Evolutionary conservation across 2,329 filamentous ascomycete genomes (phyloP), one percentile per base, ranked within the genome.

Genomic region (Tothia fuscella): DNA sequence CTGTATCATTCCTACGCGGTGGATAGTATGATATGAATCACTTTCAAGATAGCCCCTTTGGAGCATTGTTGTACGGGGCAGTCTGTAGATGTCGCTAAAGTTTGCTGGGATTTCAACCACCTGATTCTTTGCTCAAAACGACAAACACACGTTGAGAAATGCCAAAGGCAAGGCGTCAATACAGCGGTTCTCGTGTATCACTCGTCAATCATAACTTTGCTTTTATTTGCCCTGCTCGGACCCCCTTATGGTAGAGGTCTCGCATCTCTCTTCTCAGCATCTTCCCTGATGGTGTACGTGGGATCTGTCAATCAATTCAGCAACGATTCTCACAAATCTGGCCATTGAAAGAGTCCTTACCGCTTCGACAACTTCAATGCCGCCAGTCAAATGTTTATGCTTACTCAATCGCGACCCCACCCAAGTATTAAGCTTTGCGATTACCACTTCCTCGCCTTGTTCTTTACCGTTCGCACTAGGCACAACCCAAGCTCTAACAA

Each of bases 191-290:
- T n/a, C n/a, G n/a, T n/a, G n/a, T n/a, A n/a, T n/a, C n/a, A n/a
- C n/a, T n/a, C n/a, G n/a, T 29, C 26, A 14, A 9, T 41, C 17
- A 41, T n/a, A 41, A 19, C 19, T 41, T 41, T 20, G 38, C 22
- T 24, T 32, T 48, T 19, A 40, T 51, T 2, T 45, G 42, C 29
- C 48, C 42, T 3, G 21, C 29, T 47, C 54, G 53, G 30, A 40
- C 6, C 16, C 38, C 68, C 56, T 79, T 77, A 64, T 70, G 82
- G 62, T 91, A 84, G 53, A 74, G 72, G 53, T 91, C 85, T 31
- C 82, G 69, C 50, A 93, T 60, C 35, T 82, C 57, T 41, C 76
- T 70, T 36, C 76, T 58, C 48, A 79, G 52, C 46, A 79, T 78
- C 67, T 79, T 79, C 1, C 75, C 75, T 45, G 70, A 74, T 0